Evolutionary conservation across 2,329 filamentous ascomycete genomes (phyloP), one percentile per base, ranked within the genome.

Genomic region (Phaeosphaeriaceae sp.): DNA sequence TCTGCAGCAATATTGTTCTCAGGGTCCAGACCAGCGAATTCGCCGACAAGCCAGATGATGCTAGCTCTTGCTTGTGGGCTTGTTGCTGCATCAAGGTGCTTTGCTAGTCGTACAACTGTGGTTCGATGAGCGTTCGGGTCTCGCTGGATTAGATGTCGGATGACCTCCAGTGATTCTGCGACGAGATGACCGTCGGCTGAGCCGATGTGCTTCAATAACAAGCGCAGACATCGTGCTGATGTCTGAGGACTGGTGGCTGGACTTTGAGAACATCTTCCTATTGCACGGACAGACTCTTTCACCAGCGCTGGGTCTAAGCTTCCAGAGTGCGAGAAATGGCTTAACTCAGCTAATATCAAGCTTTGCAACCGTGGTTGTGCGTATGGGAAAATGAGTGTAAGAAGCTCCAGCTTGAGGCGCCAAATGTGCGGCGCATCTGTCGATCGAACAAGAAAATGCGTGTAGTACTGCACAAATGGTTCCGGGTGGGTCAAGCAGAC

Each of bases 1-100:
- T 99, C 95, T 0, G 94, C 89, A 0, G 95, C 95, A 60, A 99
- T 94, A 69, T 96, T 96, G 73, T 95, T 89, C 58, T 93, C 89
- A 10, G 89, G 86, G 55, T 92, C 88, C 2, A 90, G 78, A 0
- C 92, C 92, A 0, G 94, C 88, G 69, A 96, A 98, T 77, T 99
- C 95, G 47, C 95, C 95, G 0, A 98, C 93, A 0, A 99, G 86
- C 95, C 95, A 99, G 67, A 99, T 91, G 62, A 99, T 97, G 50
- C 92, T 97, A 2, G 95, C 95, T 65, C 95, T 86, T 3, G 95
- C 95, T 60, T 93, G 90, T 1, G 95, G 89, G 60, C 95, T 93
- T 0, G 91, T 92, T 1, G 93, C 91, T 3, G 90, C 91, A 71
- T 97, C 95, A 1, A 99, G 86, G 61, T 97, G 93, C 78, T 93